phyloP scores from a whole-genome alignment of 2,329 filamentous ascomycete genomes.

The Pestalotiopsis fici region DNA sequence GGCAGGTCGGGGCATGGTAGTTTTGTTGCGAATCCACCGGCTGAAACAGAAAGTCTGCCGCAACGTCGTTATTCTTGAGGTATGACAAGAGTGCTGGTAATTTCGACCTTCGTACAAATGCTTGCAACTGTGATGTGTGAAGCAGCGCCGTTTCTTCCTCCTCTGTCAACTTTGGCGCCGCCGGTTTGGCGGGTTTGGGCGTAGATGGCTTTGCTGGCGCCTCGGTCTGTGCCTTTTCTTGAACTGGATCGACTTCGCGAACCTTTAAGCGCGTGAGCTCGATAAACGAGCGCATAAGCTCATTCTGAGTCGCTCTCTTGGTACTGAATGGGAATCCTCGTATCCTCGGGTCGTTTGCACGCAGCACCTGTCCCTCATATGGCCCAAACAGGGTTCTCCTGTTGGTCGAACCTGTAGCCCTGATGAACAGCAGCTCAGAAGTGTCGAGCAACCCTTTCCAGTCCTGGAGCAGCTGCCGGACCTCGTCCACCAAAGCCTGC shows the following conservation, averaged over 20 bases:
- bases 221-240: slow-evolving; percentile 46
- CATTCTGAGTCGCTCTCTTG: slow-evolving; percentile 85
- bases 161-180: slow-evolving; percentile 69
- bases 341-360: slow-evolving; percentile 75
- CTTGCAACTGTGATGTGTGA: slow-evolving; percentile 87
- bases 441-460: slow-evolving; percentile 88
- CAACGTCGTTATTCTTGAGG: slow-evolving; percentile 72
- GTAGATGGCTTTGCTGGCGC: slow-evolving; percentile 35
- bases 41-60: slow-evolving; percentile 73
- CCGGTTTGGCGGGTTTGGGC: slow-evolving; percentile 48
- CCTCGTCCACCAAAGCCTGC: slow-evolving; percentile 83
- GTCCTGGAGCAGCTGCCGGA: slow-evolving; percentile 75
- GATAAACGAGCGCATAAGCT: slow-evolving; percentile 92
- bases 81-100: slow-evolving; percentile 85
- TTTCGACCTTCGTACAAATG: slow-evolving; percentile 86
- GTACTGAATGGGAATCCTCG: slow-evolving; percentile 94
- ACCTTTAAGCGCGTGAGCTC: slow-evolving; percentile 92
- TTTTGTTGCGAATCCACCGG: slow-evolving; percentile 67
- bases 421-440: slow-evolving; percentile 82
- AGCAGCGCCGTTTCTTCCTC: slow-evolving; percentile 81
- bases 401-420: slow-evolving; percentile 86
- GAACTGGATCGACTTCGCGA: slow-evolving; percentile 70
- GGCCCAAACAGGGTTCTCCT: slow-evolving; percentile 85
- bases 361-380: slow-evolving; percentile 85
- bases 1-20: slow-evolving; percentile 77